Evolutionary conservation across 2,329 filamentous ascomycete genomes (phyloP).

Genomic region (Teratosphaeria epicoccoides): DNA sequence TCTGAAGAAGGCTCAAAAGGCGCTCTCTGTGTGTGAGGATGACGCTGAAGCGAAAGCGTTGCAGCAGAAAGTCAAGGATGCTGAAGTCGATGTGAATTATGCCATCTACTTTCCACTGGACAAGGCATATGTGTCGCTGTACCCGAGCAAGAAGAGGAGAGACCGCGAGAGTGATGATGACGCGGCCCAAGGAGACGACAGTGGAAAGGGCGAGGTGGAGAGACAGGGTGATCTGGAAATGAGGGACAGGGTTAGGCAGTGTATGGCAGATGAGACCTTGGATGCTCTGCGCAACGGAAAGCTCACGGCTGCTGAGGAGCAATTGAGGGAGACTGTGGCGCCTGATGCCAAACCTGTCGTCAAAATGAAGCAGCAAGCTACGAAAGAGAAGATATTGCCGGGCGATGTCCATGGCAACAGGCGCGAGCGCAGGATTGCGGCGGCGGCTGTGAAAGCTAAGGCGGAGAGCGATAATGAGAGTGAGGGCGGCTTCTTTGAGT

Average conservation of each 20-base stretch:
- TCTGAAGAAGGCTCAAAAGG: conserved; percentile 53
- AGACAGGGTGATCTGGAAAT: conserved; percentile 44
- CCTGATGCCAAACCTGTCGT: background rate
- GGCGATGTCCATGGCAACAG: conserved; percentile 9
- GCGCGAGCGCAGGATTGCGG: conserved; percentile 2
- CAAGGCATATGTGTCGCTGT: conserved; percentile 57
- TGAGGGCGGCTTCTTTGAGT: conserved; percentile 29
- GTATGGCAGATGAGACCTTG: conserved; percentile 49
- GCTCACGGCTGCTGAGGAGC: conserved; percentile 10
- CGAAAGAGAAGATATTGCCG: conserved; percentile 6
- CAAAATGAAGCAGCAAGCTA: conserved; percentile 3
- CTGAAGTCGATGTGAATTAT: conserved; percentile 67
- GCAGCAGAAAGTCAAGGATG: conserved; percentile 24
- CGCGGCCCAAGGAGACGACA: conserved; percentile 24
- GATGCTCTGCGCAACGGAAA: conserved; percentile 47
- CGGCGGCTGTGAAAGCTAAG: conserved; percentile 2
- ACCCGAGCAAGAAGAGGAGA: conserved; percentile 23
- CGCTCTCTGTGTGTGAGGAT: conserved; percentile 43
- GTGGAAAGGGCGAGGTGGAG: conserved; percentile 28
- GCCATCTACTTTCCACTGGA: conserved; percentile 61
- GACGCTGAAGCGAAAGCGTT: conserved; percentile 25
- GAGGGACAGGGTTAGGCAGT: conserved; percentile 57
- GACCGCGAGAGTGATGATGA: conserved; percentile 20
- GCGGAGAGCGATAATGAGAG: conserved; percentile 24
- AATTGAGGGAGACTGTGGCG: background rate